These are phyloP conservation scores for Pyricularia grisea DNA, from an alignment of 2,329 filamentous ascomycete species.

Conservation along the genomic window DNA sequence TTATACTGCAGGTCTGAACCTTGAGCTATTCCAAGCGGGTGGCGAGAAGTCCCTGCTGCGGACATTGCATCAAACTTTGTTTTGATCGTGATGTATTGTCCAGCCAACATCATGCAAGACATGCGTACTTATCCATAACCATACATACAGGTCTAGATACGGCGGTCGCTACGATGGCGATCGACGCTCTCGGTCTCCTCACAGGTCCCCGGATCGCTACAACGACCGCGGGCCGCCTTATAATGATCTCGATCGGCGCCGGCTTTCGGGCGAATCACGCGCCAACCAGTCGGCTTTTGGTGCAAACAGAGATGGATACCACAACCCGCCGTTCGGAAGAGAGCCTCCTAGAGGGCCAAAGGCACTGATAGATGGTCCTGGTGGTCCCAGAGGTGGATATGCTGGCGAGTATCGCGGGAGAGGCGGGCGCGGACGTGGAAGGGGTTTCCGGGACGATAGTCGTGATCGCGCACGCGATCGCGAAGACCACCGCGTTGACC, in stretches of 20 bases:
- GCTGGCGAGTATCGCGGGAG: conserved; percentile 54
- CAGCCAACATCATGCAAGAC: not conserved
- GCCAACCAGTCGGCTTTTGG: conserved; percentile 51
- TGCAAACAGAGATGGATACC: conserved; percentile 45
- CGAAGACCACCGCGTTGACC: conserved; percentile 49
- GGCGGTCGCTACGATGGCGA: conserved; percentile 53
- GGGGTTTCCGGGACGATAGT: conserved; percentile 53
- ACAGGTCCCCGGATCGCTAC: conserved; percentile 60
- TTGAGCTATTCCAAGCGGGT: not conserved
- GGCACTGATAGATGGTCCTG: conserved; percentile 60
- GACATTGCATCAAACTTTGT: not conserved
- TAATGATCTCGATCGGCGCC: conserved; percentile 58
- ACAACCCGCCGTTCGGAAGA: conserved; percentile 42
- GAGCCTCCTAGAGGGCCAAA: conserved; percentile 79
- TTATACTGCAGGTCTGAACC: not conserved
- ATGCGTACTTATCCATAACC: not conserved
- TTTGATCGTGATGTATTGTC: not conserved
- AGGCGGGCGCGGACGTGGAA: conserved; percentile 46
- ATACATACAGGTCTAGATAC: conserved; percentile 40
- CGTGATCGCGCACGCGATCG: conserved; percentile 50
- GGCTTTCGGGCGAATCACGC: conserved; percentile 51
- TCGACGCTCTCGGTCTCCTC: conserved; percentile 53
- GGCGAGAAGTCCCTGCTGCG: not conserved
- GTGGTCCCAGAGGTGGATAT: conserved; percentile 57
- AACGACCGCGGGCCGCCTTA: conserved; percentile 43